Base-by-base conservation (phyloP, 2,329 filamentous ascomycete species). In the Huntiella decipiens region DNA sequence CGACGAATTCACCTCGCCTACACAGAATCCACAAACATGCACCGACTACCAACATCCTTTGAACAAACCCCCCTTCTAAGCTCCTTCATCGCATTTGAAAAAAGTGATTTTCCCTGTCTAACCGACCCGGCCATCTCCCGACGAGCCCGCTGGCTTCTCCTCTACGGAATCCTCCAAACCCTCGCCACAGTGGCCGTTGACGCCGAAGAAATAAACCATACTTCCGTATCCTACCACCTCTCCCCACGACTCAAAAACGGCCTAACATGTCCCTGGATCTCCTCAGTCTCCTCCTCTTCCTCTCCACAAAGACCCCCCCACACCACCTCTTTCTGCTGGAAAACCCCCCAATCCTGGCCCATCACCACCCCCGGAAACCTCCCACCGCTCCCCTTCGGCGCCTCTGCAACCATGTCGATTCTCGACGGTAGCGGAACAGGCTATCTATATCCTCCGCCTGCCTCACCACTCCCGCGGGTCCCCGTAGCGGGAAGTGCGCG, bases 81-180 rank as follows among this genome's bases (percentile, higher is more conserved):
- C 35, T 64, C 63, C 2, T 77, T 72, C 52, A 61, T 67, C 46
- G 62, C 63, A 44, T 74, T 74, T 51, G 73, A 78, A 52, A 74
- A 73, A 57, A 53, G 57, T 0, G 72, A 77, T 50, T 61, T 58
- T 4, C 56, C 69, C 2, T 62, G 63, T 17, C 65, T 69, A 36
- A 57, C 72, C 6, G 68, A 75, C 51, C 72, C 72, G 1, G 66
- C 65, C 43, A 64, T 63, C 13, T 73, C 72, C 3, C 68, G 74
- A 1, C 66, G 69, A 8, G 73, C 71, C 7, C 68, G 74, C 16
- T 79, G 74, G 74, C 61, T 75, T 3, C 60, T 78, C 3, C 65
- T 78, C 16, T 78, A 78, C 53, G 70, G 68, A 3, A 60, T 77
- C 8, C 58, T 78, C 12, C 74, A 79, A 56, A 71, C 68, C 0